Percentiles rank a stretch among this genome's conserved stretches.
phyloP scores from a whole-genome alignment of 441 rosid species.

The Daphne laureola region DNA sequence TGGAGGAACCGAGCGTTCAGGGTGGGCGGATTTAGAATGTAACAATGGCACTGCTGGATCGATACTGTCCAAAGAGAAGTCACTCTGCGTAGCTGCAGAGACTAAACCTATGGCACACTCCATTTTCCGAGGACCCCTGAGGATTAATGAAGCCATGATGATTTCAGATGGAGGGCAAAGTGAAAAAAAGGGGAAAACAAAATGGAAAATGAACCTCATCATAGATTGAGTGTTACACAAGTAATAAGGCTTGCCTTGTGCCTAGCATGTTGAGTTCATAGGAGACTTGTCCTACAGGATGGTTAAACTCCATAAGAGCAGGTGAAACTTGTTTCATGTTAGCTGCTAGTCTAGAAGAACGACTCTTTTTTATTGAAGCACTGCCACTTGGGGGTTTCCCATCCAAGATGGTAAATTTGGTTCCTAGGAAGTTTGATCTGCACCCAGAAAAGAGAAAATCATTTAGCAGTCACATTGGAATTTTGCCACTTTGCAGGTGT shows the following conservation, averaged over 20 bases:
- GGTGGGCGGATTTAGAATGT: constrained; percentile 35
- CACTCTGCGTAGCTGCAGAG: constrained; percentile 43
- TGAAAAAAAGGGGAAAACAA: not conserved
- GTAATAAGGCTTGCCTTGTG: constrained; percentile 37
- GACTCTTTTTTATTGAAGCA: constrained; percentile 39
- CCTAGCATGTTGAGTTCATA: constrained; percentile 65
- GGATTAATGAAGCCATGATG: not conserved
- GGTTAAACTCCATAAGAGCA: constrained; percentile 35
- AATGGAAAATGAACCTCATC: constrained; percentile 1
- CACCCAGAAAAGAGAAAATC: constrained; percentile 7
- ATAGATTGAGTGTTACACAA: constrained; percentile 3
- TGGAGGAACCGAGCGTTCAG: constrained; percentile 25
- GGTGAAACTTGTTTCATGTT: constrained; percentile 46
- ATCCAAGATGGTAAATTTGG: constrained; percentile 52
- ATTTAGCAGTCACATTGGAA: constrained; percentile 3
- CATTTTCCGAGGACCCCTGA: constrained; percentile 75
- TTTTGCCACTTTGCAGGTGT: no score
- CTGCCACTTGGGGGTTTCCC: constrained; percentile 37
- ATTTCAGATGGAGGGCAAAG: not conserved
- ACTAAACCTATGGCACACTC: constrained; percentile 44
- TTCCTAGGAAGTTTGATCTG: constrained; percentile 71
- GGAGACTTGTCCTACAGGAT: constrained; percentile 53
- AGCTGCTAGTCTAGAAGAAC: constrained; percentile 32
- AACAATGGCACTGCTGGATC: constrained; percentile 32
- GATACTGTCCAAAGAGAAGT: constrained; percentile 21